phyloP scores from a whole-genome alignment of 257 asterid genomes.

The Petrea volubilis region DNA sequence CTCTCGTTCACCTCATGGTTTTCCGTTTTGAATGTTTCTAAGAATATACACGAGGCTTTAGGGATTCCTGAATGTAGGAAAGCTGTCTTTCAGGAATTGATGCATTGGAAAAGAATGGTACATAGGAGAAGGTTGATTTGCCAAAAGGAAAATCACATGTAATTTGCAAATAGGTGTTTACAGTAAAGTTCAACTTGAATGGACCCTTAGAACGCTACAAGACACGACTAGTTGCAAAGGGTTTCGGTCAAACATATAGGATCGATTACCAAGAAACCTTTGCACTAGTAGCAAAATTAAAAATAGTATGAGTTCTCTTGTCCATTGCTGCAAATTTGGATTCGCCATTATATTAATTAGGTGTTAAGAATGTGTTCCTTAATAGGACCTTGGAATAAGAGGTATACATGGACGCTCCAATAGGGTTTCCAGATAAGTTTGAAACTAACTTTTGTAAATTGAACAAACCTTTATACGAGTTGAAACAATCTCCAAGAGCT shows the following conservation, averaged over 20 bases:
- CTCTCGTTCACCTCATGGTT: too few relatives aligned
- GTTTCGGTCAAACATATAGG: not conserved
- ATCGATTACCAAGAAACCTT: not conserved
- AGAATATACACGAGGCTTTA: too few relatives aligned
- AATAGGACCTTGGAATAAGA: too few relatives aligned
- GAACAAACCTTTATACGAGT: too few relatives aligned
- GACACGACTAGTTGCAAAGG: not conserved
- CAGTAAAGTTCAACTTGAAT: not conserved
- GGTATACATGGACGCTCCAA: too few relatives aligned
- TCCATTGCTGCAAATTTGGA: not conserved
- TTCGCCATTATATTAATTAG: not conserved
- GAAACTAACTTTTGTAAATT: too few relatives aligned
- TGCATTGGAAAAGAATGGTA: not conserved
- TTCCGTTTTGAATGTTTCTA: too few relatives aligned
- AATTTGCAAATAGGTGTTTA: not conserved
- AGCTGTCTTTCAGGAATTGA: not conserved
- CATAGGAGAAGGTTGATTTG: not conserved
- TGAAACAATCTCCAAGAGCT: not conserved
- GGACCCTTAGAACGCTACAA: not conserved
- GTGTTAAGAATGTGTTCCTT: not conserved
- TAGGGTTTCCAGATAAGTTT: too few relatives aligned
- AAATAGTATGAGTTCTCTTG: not conserved
- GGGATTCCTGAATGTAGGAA: not conserved
- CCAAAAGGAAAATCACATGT: not conserved
- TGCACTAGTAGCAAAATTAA: not conserved